Evolutionary conservation across 177 flowering plant species (phyloP).

Genomic region (Vitis hybrid): DNA sequence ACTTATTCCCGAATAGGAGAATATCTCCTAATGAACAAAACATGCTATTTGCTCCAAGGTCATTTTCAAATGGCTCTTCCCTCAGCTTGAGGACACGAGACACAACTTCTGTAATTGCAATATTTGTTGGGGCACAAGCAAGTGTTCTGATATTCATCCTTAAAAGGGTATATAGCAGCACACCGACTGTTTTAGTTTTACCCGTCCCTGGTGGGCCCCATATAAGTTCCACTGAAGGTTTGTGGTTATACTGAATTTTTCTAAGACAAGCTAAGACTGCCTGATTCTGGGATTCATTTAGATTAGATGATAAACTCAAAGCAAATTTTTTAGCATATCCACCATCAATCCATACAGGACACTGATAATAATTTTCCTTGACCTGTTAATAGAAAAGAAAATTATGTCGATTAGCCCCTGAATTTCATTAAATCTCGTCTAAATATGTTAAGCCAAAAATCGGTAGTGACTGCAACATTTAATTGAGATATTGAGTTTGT

Average conservation of each 20-base stretch:
- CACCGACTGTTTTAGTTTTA: conserved; percentile 57
- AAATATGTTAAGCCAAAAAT: neutral
- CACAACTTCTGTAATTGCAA: conserved; percentile 53
- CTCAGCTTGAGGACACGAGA: conserved; percentile 39
- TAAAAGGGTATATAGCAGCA: conserved; percentile 43
- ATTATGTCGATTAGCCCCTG: neutral
- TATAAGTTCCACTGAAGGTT: conserved; percentile 44
- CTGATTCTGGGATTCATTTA: conserved; percentile 39
- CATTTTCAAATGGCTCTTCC: conserved; percentile 19
- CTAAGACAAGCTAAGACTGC: conserved; percentile 31
- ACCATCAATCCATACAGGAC: conserved; percentile 9
- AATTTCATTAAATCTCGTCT: neutral
- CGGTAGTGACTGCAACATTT: conserved; percentile 15
- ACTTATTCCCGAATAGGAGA: conserved; percentile 47
- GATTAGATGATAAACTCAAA: conserved; percentile 3
- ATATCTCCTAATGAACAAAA: conserved; percentile 42
- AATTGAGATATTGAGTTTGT: conserved; percentile 16
- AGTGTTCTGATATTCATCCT: conserved; percentile 42
- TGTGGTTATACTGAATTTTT: conserved; percentile 33
- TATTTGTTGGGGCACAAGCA: conserved; percentile 71
- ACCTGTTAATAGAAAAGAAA: conserved; percentile 20
- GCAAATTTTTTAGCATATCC: conserved; percentile 14
- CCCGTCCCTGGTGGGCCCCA: conserved; percentile 93
- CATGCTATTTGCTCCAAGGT: neutral
- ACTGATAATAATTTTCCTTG: conserved; percentile 24